A percentile compares a stretch with the other conserved stretches of the same genome.
phyloP scores from a whole-genome alignment of 2,329 filamentous ascomycete species.

The Colletotrichum abscissum region DNA sequence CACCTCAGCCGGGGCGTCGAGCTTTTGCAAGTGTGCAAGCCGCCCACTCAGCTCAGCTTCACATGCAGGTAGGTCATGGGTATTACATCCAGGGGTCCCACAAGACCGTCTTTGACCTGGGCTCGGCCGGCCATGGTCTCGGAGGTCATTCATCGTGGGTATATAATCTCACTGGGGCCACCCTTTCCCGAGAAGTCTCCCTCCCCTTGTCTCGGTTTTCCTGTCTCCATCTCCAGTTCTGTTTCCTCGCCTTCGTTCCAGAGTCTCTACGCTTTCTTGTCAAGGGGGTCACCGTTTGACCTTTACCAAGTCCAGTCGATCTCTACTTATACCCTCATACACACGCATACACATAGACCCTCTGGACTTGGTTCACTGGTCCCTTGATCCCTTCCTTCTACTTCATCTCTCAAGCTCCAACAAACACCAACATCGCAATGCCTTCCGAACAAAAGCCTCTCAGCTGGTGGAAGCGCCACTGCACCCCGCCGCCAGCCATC shows the following conservation, averaged over 20 bases:
- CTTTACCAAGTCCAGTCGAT: constrained; percentile 25
- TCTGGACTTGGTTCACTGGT: constrained; percentile 12
- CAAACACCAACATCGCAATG: constrained; percentile 15
- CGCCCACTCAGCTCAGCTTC: constrained; percentile 20
- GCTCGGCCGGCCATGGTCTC: constrained; percentile 24
- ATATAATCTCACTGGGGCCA: constrained; percentile 24
- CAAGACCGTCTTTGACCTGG: constrained; percentile 14
- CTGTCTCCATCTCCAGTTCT: constrained; percentile 8
- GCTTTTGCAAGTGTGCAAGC: constrained; percentile 25
- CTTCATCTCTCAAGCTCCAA: not conserved
- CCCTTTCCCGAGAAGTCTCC: constrained; percentile 1
- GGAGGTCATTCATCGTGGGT: constrained; percentile 7
- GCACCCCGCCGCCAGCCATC: constrained; percentile 51
- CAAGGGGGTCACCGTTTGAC: constrained; percentile 1
- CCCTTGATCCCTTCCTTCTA: constrained; percentile 8
- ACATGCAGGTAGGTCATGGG: constrained; percentile 24
- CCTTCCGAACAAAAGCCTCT: constrained; percentile 38
- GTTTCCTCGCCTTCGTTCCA: constrained; percentile 12
- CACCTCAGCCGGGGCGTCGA: constrained; percentile 7
- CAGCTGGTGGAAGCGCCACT: constrained; percentile 54
- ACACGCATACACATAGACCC: not conserved
- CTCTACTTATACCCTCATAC: constrained; percentile 10
- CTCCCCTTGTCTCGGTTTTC: not conserved
- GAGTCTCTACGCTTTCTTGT: constrained; percentile 3
- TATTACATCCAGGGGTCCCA: constrained; percentile 13